phyloP scores from a whole-genome alignment of 2,329 filamentous ascomycete species.

The Botrytis byssoidea region DNA sequence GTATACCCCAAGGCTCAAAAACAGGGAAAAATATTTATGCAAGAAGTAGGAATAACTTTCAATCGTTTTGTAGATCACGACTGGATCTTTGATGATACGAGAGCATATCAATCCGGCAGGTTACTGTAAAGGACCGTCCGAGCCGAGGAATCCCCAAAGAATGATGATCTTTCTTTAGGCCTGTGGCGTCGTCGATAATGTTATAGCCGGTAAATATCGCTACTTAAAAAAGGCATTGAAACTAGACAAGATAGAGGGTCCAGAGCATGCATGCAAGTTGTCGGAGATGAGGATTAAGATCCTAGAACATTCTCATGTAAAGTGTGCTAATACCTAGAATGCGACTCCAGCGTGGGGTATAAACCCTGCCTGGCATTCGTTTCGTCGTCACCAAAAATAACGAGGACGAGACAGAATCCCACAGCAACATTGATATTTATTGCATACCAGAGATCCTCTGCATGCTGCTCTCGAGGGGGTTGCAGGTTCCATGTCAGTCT shows the following conservation, averaged over 20 bases:
- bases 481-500: background rate
- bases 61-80: background rate
- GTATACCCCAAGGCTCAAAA: background rate
- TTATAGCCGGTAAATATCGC: background rate
- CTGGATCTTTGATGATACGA: background rate
- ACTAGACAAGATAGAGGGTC: background rate
- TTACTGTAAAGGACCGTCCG: background rate
- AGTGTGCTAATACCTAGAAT: background rate
- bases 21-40: background rate
- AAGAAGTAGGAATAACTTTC: background rate
- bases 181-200: background rate
- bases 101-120: background rate
- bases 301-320: background rate
- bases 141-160: background rate
- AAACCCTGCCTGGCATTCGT: background rate
- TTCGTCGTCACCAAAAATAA: background rate
- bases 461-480: background rate
- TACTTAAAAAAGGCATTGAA: background rate
- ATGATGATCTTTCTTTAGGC: background rate
- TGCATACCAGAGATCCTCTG: background rate
- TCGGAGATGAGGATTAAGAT: constrained; percentile 10
- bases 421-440: background rate
- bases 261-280: background rate
- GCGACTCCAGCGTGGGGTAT: background rate
- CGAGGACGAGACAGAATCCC: background rate